These are phyloP conservation scores for Fusarium lyarnte DNA, from an alignment of 2,329 filamentous ascomycete genomes.

Conservation along the genomic window DNA sequence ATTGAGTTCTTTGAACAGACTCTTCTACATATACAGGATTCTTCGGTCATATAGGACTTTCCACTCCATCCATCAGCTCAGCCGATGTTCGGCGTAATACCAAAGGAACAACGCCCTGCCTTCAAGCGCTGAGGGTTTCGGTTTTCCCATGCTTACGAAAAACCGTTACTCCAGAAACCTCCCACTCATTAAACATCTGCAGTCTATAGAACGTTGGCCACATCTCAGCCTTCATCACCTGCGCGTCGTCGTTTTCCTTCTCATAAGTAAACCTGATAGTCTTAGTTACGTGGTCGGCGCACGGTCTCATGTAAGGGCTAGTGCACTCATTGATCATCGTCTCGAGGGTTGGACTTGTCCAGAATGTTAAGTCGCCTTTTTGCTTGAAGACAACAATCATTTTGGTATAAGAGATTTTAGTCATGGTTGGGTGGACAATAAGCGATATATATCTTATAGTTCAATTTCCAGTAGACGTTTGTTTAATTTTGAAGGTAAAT, in stretches of 20 bases:
- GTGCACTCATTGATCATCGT: neutral
- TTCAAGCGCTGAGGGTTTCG: fast-evolving
- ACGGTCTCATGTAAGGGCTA: neutral
- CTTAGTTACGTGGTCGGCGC: neutral
- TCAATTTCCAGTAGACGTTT: no score
- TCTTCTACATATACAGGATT: fast-evolving
- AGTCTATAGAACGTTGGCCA: neutral
- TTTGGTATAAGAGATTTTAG: neutral
- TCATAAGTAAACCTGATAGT: neutral
- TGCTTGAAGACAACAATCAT: neutral
- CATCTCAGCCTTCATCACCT: neutral
- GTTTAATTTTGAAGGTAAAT: no score
- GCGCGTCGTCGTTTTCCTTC: neutral
- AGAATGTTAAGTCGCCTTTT: neutral
- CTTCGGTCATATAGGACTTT: fast-evolving
- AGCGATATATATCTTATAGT: no score
- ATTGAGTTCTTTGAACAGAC: neutral
- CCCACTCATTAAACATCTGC: neutral
- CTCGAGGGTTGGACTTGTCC: neutral
- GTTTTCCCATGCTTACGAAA: neutral
- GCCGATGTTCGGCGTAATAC: fast-evolving
- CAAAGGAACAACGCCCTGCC: fast-evolving
- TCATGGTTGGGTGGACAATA: neutral
- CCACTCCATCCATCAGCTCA: fast-evolving
- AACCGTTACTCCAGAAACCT: neutral